Base-by-base conservation (phyloP, 768 basidiomycete species). In the Trichaptum fuscoviolaceum region DNA sequence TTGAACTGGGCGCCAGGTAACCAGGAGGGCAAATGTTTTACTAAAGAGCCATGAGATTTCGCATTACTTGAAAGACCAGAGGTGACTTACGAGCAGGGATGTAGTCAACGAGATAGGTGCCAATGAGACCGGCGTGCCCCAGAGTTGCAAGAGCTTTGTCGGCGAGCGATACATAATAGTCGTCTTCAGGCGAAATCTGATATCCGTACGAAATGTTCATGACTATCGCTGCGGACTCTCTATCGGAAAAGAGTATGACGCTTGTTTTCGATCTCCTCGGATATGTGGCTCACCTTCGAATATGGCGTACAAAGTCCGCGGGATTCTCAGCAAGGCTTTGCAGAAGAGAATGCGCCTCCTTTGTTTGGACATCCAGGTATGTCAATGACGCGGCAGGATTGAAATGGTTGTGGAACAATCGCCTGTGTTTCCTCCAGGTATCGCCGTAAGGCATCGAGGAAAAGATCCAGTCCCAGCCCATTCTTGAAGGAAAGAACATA, bases 1-100 rank as follows among this genome's bases (percentile, higher is more conserved):
- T 82, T 82, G 76, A 84, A 86, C 0, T 69, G 73, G 7, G 80
- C 79, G 15, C 83, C 82, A 7, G 85, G 85, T 34, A 86, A 70
- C 72, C 75, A 85, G 2, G 77, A 73, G 2, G 85, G 85, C n/a
- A 85, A 66, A 63, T 82, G 80, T 30, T 83, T 82, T 24, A 85
- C 77, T 74, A 35, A 34, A 57, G 0, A 63, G 24, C 18, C 17
- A 18, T 23, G 12, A 24, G 36, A 8, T 15, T 66, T n/a, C 58
- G 27, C 18, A 8, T 9, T 10, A 23, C 15, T 65, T 2, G 15
- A 52, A 12, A 12, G 3, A 12, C 42, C 42, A 20, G 60, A 52
- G 0, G 23, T 24, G 24, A 74, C 76, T 71, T 42, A 78, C 77
- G 68, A 24, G 67, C 65, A 6, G 76, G 76, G 61, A 77, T 64